Evolutionary conservation across 352 stramenopile genomes (phyloP), one percentile per base, ranked within the genome.

Genomic region (Phytophthora europaea): DNA sequence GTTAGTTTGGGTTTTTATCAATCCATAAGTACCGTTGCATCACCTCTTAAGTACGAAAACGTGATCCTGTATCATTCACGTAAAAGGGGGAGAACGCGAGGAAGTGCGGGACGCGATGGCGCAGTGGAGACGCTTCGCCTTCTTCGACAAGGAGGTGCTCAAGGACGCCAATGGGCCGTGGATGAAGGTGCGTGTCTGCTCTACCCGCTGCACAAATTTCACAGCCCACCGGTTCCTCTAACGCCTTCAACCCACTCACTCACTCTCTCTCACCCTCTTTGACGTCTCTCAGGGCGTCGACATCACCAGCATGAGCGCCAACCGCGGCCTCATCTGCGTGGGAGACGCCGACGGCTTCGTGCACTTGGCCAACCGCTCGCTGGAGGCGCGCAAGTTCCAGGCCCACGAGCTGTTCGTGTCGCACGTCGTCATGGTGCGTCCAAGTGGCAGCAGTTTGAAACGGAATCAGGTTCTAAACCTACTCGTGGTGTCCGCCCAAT

Each of bases 71-170:
- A 75, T 79, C 61, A 72, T 73, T 67, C 50, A n/a, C 34, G 53
- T 22, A 61, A 54, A 66, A 45, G 26, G 48, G 61, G 64, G 66
- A 67, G 53, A 72, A 70, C 48, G 51, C 6, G 50, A 70, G 69
- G 57, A 56, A 62, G 57, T 40, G 48, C 36, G 53, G 28, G 50
- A 69, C 66, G 38, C 43, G 54, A 97, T 97, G 90, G 88, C 90
- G 78, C 90, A 97, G 73, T 95, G 88, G 89, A 82, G 90, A 81
- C 87, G 90, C 76, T 97, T 97, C 73, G 88, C 88, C 55, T 97
- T 97, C 85, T 97, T 97, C 67, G 90, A 97, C 72, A 93, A 93
- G 70, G 90, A 97, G 64, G 83, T 94, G 28, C 82, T 97, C 43
- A 95, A 94, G 74, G 90, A 97, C 73, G 72, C 72, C 26, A 93